These are phyloP conservation scores for Phascolomyces articulosus DNA, from an alignment of 371 early-diverging fungal species.

Conservation along the genomic window DNA sequence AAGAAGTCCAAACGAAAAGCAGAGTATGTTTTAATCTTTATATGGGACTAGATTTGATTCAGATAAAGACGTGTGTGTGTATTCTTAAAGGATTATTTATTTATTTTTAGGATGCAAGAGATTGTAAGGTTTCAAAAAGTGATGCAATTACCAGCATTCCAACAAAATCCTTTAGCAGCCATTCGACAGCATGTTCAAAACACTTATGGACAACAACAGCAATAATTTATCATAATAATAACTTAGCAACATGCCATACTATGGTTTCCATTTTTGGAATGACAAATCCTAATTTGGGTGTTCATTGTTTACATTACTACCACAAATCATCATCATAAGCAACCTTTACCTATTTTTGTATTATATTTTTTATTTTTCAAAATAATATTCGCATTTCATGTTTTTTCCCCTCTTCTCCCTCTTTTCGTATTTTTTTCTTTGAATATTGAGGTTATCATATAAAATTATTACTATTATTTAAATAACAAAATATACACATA, in stretches of 20 bases:
- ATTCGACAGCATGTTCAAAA: constrained; percentile 76
- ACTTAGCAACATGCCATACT: too few relatives aligned
- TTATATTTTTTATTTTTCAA: not conserved
- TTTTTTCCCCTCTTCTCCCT: not conserved
- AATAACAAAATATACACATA: too few relatives aligned
- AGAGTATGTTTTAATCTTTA: constrained; percentile 43
- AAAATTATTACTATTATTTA: too few relatives aligned
- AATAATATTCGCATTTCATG: not conserved
- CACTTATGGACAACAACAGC: constrained; percentile 41
- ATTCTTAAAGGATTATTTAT: not conserved
- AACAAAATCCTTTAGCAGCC: constrained; percentile 66
- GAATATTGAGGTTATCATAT: too few relatives aligned
- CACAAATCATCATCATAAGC: too few relatives aligned
- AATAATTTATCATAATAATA: not conserved
- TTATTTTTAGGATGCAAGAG: constrained; percentile 55
- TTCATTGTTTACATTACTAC: constrained; percentile 9
- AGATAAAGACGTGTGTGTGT: too few relatives aligned
- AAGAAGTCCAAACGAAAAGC: constrained; percentile 57
- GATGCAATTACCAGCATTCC: constrained; percentile 68
- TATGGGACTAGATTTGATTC: too few relatives aligned
- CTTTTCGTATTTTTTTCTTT: not conserved
- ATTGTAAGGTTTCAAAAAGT: constrained; percentile 75
- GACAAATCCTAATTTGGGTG: constrained; percentile 8
- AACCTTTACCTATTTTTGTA: not conserved
- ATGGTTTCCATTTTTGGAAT: constrained; percentile 1